Evolutionary conservation across 139 green algal species (phyloP), one percentile per base, ranked within the genome.

Genomic region (Volvox africanus): DNA sequence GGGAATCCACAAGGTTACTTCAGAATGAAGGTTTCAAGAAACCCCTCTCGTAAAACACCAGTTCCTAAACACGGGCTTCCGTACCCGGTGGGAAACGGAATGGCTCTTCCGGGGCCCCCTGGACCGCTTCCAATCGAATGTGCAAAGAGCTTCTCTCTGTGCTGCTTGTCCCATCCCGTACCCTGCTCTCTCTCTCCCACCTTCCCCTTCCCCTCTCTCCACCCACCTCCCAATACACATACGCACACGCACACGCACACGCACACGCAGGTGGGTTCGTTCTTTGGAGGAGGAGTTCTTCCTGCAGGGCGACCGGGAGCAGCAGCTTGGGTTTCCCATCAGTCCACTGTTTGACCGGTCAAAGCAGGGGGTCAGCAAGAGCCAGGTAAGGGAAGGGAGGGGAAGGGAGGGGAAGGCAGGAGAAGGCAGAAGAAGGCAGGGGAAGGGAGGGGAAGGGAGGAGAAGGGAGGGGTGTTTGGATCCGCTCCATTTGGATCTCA

Each of bases 271-370:
- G 65, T 95, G 93, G 93, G 81, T 93, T 30, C 32, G 36, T 19
- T 65, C 55, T 1, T 80, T 95, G 13, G 61, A 84, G 86, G 35
- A 87, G 78, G 77, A 91, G 88, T 87, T 91, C 44, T 91, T 91
- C 88, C 77, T n/a, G 22, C 93, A 96, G 92, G 94, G 94, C 32
- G 94, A 96, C 77, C 37, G 71, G 1, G 94, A 96, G 92, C 24
- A 55, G 16, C 44, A 75, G 12, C 62, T 78, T 18, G 89, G 88
- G 6, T 88, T 95, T 73, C 28, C 89, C 69, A 80, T 95, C 35
- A 93, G 84, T 28, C 91, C 92, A 17, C 91, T 96, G 33, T 94
- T 96, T 87, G 94, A 96, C 89, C 88, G 94, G 13, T 71, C 55
- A 26, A 92, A 91, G 80, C 55, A 62, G 32, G 94, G 94, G 37